Base-by-base conservation (phyloP, 73 alveolate genomes). In the Symbiodinium natans region DNA sequence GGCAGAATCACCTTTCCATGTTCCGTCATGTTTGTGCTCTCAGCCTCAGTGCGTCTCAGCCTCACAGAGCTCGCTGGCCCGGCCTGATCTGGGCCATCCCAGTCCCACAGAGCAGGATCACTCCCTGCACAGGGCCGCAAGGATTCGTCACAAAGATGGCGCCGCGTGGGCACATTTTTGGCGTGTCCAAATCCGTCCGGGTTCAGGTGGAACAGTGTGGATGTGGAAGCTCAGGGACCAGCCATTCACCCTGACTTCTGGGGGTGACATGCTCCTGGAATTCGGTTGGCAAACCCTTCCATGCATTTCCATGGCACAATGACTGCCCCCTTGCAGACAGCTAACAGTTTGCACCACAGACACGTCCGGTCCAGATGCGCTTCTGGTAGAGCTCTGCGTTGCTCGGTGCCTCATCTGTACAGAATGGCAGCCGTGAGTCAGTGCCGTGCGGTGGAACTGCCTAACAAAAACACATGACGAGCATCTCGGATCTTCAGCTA, bases 341-440 rank as follows among this genome's bases (percentile, higher is more conserved):
- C n/a, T n/a, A n/a, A n/a, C n/a, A n/a, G n/a, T n/a, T 54, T 54
- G 74, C 74, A 54, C 21, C 29, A 15, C 74, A 54, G 74, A 54
- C 29, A 54, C 11, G 74, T 54, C n/a, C n/a, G 9, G 80, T 63
- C 80, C 97, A 85, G 27, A 90, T 40, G 17, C 97, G 97, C 34
- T 90, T 90, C 77, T 90, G 97, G 97, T 68, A 90, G 54, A 90
- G 97, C 80, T 90, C 97, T 15, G 97, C 88, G 19, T 90, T 90
- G 80, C 54, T 90, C 8, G 97, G 97, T 29, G 80, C 80, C 80
- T 63, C 80, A n/a, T 23, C 17, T 52, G 9, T 52, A 21, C n/a
- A 52, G 71, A 52, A 21, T 5, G 63, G 19, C 63, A 17, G 19
- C 63, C 63, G 27, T 48, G 63, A 10, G n/a, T n/a, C n/a, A n/a